Conservation (phyloP, 2,329 filamentous ascomycete genomes). For the Neurospora sp. region DNA sequence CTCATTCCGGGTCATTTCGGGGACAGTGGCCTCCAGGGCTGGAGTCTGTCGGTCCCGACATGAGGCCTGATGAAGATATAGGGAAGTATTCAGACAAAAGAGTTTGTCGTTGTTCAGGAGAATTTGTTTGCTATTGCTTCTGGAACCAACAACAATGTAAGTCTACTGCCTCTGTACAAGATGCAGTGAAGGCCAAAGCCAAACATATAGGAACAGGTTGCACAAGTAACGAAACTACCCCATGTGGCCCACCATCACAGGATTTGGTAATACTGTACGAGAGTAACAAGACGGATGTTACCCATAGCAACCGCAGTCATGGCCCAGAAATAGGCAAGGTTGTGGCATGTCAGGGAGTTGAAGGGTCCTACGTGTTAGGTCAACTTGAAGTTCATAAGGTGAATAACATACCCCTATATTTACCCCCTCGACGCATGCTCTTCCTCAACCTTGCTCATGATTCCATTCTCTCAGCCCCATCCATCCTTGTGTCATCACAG, state of each 20-base stretch:
- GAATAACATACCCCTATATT: not conserved
- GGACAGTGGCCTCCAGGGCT: not conserved
- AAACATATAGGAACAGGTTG: not conserved
- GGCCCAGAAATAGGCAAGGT: not conserved
- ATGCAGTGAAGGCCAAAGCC: not conserved
- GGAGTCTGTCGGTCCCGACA: not conserved
- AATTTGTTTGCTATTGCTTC: not conserved
- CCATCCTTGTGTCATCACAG: not conserved
- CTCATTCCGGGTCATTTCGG: not conserved
- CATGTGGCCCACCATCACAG: not conserved
- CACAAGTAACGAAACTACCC: not conserved
- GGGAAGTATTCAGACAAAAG: not conserved
- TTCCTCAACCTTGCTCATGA: not conserved
- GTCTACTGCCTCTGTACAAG: not conserved
- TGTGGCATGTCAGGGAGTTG: not conserved
- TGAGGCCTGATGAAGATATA: not conserved
- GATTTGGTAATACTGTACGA: not conserved
- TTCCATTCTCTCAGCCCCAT: not conserved
- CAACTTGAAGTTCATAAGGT: not conserved
- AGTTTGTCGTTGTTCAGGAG: not conserved
- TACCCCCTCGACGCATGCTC: not conserved
- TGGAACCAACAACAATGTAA: not conserved
- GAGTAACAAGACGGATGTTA: not conserved
- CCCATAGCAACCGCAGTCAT: not conserved
- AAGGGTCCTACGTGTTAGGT: not conserved